Base-by-base conservation (phyloP, 2,329 filamentous ascomycete genomes). In the Graphilbum ipis-grandicollis region DNA sequence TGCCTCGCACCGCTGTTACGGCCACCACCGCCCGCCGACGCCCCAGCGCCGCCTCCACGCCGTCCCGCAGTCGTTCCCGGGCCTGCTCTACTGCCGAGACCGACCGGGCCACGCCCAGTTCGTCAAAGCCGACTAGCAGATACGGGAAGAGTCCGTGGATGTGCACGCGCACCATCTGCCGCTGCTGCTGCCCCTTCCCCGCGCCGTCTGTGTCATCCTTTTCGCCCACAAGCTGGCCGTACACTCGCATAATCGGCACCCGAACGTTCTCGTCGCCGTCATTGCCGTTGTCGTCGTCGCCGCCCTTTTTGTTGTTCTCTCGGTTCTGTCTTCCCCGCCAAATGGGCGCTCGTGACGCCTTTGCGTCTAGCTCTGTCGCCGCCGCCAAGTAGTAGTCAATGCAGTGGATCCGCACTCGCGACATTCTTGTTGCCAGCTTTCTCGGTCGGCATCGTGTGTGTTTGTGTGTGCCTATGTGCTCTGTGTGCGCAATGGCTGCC, bases 71-170 rank as follows among this genome's bases (percentile, higher is more conserved):
- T 15, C 68, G 21, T 8, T 26, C 29, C 9, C 26, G 30, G 2
- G 36, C 28, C 14, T 34, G 33, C 25, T 43, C 44, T 4, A 19
- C 19, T 13, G 36, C 39, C 17, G 9, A 25, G n/a, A 37, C 15
- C 3, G 22, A 28, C 21, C 6, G 26, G 5, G 6, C 10, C 26
- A 13, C 26, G 6, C 14, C 26, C 10, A 41, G 34, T n/a, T 31
- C 19, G 21, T 43, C 41, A 10, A 25, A 37, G 2, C 41, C 42
- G 21, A 98, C 65, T 52, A 85, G 96, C n/a, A 96, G 62, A 52
- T 98, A 98, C 1, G 90, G 90, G 49, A 98, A 86, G 18, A 83
- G 85, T 41, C 92, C 90, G 56, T 96, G 90, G 39, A 98, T 74
- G 59, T 98, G 90, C 22, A 83, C 83, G 59, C 90, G 94, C n/a